Evolutionary conservation across 371 early-diverging fungal genomes (phyloP).

Genomic region (Rhizopus delemar): DNA sequence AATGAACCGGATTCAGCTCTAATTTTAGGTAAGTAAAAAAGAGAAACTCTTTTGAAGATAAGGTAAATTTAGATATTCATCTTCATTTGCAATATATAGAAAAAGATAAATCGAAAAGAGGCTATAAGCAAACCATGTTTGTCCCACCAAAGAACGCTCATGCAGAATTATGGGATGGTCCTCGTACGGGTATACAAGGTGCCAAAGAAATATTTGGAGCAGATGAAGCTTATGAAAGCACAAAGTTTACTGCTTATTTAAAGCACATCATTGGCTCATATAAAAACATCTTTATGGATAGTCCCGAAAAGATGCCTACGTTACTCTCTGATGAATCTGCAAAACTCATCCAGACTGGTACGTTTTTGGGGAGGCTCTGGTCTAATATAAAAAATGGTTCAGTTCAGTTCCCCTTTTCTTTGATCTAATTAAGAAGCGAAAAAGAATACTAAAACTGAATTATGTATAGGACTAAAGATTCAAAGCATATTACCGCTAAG

Average conservation of each 20-base stretch:
- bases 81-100: slow-evolving; percentile 38
- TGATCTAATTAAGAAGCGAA: slow-evolving; percentile 1
- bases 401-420: not conserved
- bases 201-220: slow-evolving; percentile 82
- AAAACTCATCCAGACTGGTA: slow-evolving; percentile 43
- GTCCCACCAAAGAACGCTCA: slow-evolving; percentile 72
- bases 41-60: not conserved
- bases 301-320: slow-evolving; percentile 30
- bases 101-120: slow-evolving; percentile 56
- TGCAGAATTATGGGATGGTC: slow-evolving; percentile 92
- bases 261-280: slow-evolving; percentile 26
- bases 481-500: slow-evolving; percentile 57
- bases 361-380: slow-evolving; percentile 23
- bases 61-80: not conserved
- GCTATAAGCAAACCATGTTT: slow-evolving; percentile 88
- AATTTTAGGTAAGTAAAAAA: slow-evolving; percentile 63
- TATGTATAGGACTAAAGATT: slow-evolving; percentile 28
- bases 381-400: slow-evolving; percentile 16
- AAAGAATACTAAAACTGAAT: not conserved
- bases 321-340: slow-evolving; percentile 22
- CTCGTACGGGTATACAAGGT: slow-evolving; percentile 81
- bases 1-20: slow-evolving; percentile 87
- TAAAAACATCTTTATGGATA: slow-evolving; percentile 45
- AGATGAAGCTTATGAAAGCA: slow-evolving; percentile 65
- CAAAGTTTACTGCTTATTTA: slow-evolving; percentile 28